Evolutionary conservation across 371 early-diverging fungal species (phyloP), one percentile per base, ranked within the genome.

Genomic region (Basidiobolus heterosporus): DNA sequence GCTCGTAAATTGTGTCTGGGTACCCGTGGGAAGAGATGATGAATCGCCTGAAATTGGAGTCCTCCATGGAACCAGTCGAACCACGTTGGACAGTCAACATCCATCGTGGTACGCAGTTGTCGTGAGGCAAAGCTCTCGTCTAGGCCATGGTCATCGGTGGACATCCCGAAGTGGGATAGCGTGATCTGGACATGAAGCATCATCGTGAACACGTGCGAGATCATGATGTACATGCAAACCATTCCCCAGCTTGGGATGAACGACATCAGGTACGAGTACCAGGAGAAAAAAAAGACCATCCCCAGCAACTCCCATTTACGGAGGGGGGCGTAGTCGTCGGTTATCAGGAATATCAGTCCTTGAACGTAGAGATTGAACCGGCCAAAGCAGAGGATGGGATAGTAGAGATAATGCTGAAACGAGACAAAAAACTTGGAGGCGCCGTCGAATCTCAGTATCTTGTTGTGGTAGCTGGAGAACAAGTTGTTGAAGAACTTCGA

Each of bases 41-140:
- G 96, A 20, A 81, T 82, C n/a, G 84, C 83, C 64, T 95, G 96
- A 67, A 83, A 95, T 59, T 92, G 91, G 19, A 94, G 68, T 3
- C 94, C 95, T 43, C 96, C 96, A 51, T 95, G 96, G 68, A 92
- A 85, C 92, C 92, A 93, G 57, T 95, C 94, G 39, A 95, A 51
- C 86, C 86, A 92, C 50, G 62, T 62, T 11, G 93, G 88, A 63
- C 96, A 95, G 50, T 89, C 87, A 0, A 93, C 87, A 62, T 95
- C 91, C 88, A 93, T 91, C n/a, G 89, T 88, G 0, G 96, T 95
- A 43, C 93, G 74, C 30, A 91, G 64, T 68, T 78, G 82, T 56
- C 82, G 80, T 36, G 76, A 82, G 1, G 86, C 78, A 55, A 88
- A 93, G 23, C 77, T 66, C 57, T 88, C 89, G 22, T 66, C 58